Evolutionary conservation across 345 rosid species (phyloP).

Genomic region (Erucastrum elatum): DNA sequence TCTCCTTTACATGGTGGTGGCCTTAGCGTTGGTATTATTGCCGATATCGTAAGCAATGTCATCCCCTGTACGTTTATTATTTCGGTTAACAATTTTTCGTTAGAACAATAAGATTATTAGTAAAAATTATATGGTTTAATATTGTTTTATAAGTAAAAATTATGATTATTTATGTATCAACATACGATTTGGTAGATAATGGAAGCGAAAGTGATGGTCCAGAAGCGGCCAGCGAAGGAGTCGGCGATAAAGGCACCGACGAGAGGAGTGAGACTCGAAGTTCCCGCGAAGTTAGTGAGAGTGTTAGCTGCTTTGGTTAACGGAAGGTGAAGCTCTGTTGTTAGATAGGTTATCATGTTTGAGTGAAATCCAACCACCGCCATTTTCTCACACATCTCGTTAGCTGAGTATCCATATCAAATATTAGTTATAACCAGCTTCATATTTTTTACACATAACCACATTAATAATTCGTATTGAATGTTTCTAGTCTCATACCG

Average conservation of each 20-base stretch:
- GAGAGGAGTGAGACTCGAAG: conserved; percentile 77
- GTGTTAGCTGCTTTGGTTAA: conserved; percentile 90
- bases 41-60: conserved; percentile 68
- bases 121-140: not conserved
- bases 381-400: conserved; percentile 84
- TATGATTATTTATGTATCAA: not conserved
- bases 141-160: not conserved
- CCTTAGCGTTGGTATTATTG: conserved; percentile 62
- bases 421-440: not conserved
- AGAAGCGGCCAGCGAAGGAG: conserved; percentile 79
- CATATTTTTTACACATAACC: not conserved
- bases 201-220: conserved; percentile 75
- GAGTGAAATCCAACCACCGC: conserved; percentile 82
- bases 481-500: conserved; percentile 36
- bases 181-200: conserved; percentile 60
- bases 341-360: conserved; percentile 89
- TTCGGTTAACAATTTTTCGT: not conserved
- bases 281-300: conserved; percentile 84
- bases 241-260: conserved; percentile 89
- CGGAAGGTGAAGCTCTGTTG: conserved; percentile 83
- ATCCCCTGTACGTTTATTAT: conserved; percentile 58
- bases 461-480: not conserved
- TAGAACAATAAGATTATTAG: not conserved
- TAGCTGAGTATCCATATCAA: conserved; percentile 46
- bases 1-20: conserved; percentile 72